A percentile compares a stretch with the other conserved stretches of the same genome.
Evolutionary conservation across 108 stramenopile genomes (phyloP).

Genomic region (Nitzschia palea): DNA sequence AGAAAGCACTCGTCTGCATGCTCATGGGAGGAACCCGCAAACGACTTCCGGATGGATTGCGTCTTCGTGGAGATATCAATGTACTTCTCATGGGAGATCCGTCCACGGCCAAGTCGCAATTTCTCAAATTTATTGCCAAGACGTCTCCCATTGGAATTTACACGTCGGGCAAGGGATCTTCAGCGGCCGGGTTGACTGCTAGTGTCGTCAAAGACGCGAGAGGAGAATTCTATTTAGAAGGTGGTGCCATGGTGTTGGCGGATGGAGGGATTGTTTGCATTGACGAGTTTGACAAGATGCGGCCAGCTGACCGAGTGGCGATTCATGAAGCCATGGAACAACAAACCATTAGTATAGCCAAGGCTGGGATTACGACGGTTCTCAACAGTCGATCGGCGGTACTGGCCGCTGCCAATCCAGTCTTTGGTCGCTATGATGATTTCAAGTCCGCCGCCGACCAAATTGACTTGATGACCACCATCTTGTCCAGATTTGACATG

Average conservation of each 20-base stretch:
- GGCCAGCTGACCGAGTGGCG: conserved; percentile 96
- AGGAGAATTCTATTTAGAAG: conserved; percentile 98
- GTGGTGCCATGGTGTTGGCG: conserved; percentile 99
- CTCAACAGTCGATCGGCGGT: conserved; percentile 92
- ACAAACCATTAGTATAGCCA: conserved; percentile 99
- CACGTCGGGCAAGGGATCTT: conserved; percentile 97
- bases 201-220: conserved; percentile 86
- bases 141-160: conserved; percentile 99
- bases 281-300: conserved; percentile 99
- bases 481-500: conserved; percentile 96
- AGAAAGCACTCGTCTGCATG: conserved; percentile 93
- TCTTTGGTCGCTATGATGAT: conserved; percentile 98
- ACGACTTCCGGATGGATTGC: conserved; percentile 94
- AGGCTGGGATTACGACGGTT: conserved; percentile 98
- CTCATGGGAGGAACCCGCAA: conserved; percentile 91
- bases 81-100: conserved; percentile 97
- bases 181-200: conserved; percentile 97
- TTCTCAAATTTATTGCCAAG: conserved; percentile 89
- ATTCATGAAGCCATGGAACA: conserved; percentile 99
- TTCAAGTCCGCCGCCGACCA: conserved; percentile 94
- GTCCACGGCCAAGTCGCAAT: conserved; percentile 96
- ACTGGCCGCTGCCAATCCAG: conserved; percentile 99
- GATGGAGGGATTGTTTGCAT: conserved; percentile 99
- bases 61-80: conserved; percentile 97
- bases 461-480: conserved; percentile 98